These are phyloP conservation scores for Rhododendron molle DNA, from an alignment of 148 eudicot species.

Conservation along the genomic window DNA sequence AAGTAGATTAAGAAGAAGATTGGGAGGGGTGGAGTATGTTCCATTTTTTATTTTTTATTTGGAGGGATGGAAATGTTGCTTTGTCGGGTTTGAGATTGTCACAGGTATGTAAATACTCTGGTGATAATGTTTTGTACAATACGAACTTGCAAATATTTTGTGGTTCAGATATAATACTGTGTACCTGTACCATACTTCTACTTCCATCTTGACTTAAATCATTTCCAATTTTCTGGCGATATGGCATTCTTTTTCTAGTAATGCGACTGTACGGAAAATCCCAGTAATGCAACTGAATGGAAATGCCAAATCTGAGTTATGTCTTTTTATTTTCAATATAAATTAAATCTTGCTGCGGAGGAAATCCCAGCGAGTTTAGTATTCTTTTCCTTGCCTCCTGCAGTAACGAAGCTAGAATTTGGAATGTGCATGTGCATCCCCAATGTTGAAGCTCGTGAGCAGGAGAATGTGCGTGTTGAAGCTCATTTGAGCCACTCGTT, in stretches of 20 bases:
- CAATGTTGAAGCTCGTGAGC: too few relatives aligned
- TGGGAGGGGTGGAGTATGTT: not conserved
- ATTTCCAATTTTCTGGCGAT: not conserved
- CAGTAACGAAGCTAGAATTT: too few relatives aligned
- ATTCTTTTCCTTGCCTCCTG: too few relatives aligned
- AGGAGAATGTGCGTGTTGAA: too few relatives aligned
- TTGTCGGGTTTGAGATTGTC: not conserved
- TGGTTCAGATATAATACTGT: not conserved
- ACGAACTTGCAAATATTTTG: not conserved
- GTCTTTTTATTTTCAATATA: not conserved
- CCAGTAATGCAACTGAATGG: not conserved
- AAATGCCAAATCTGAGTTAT: not conserved
- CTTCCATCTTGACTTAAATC: not conserved
- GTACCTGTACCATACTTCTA: not conserved
- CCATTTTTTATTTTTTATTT: not conserved
- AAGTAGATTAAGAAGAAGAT: constrained; percentile 23
- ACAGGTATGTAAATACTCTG: not conserved
- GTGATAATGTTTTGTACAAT: not conserved
- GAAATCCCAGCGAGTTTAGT: too few relatives aligned
- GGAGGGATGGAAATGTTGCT: not conserved
- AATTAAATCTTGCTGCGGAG: too few relatives aligned
- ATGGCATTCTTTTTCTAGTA: not conserved
- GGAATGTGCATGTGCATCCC: too few relatives aligned
- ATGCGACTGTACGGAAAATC: not conserved
- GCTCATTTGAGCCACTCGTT: too few relatives aligned